phyloP scores from a whole-genome alignment of 192 early-diverging fungal genomes.

The Coemansia sp. region DNA sequence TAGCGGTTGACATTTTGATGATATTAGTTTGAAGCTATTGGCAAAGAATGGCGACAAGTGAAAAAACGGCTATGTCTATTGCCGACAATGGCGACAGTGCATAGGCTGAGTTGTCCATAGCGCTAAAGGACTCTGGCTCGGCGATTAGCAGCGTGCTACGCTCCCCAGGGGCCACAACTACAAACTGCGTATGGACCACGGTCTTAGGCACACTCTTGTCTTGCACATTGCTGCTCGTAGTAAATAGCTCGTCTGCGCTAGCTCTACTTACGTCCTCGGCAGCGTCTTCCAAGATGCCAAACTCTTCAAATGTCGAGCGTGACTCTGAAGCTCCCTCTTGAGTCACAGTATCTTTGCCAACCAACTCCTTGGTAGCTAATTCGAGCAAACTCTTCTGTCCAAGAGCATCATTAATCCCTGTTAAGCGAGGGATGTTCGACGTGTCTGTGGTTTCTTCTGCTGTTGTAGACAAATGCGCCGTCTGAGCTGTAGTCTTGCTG shows the following conservation, averaged over 20 bases:
- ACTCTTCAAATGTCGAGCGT: neutral
- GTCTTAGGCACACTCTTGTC: neutral
- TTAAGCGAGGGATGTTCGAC: neutral
- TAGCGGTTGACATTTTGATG: neutral
- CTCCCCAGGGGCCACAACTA: conserved; percentile 14
- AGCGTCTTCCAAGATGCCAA: neutral
- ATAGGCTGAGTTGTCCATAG: neutral
- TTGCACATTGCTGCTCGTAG: neutral
- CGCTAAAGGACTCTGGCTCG: neutral
- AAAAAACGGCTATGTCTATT: neutral
- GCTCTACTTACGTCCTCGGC: neutral
- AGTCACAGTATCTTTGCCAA: neutral
- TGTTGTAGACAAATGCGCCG: neutral
- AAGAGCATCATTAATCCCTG: neutral
- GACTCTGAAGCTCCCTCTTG: neutral
- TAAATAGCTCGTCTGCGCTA: neutral
- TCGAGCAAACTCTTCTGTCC: neutral
- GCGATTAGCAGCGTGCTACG: conserved; percentile 1
- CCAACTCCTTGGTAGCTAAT: neutral
- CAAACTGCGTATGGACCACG: conserved; percentile 16
- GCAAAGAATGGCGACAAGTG: neutral
- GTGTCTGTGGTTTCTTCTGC: neutral
- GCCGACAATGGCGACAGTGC: neutral
- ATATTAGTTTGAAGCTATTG: neutral
- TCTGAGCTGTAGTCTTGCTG: neutral